Evolutionary conservation across 768 basidiomycete species (phyloP).

Genomic region (Xerocomellus amylosporus): DNA sequence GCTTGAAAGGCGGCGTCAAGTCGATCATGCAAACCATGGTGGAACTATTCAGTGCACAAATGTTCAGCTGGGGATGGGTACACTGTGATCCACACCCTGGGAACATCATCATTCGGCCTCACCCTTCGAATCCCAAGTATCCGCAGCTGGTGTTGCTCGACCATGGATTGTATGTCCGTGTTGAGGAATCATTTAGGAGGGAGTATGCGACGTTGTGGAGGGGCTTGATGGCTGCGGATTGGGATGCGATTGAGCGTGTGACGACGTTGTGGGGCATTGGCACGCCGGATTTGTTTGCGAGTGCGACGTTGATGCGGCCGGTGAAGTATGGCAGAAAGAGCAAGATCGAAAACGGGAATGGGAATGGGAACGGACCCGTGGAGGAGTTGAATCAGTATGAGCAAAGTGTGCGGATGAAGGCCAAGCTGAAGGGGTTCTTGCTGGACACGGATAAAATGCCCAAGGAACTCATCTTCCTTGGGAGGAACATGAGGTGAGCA

Average conservation of each 20-base stretch:
- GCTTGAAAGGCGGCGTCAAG: slow-evolving; percentile 56
- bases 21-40: slow-evolving; percentile 84
- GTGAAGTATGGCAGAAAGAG: slow-evolving; percentile 35
- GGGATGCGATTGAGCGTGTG: slow-evolving; percentile 47
- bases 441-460: slow-evolving; percentile 76
- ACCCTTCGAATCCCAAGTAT: slow-evolving; percentile 20
- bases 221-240: slow-evolving; percentile 56
- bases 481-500: slow-evolving; percentile 68
- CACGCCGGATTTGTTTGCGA: slow-evolving; percentile 69
- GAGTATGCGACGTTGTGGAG: slow-evolving; percentile 83
- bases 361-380: slow-evolving; percentile 8
- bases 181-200: slow-evolving; percentile 62
- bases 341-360: background rate
- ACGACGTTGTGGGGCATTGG: slow-evolving; percentile 67
- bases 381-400: slow-evolving; percentile 60
- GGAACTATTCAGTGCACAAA: slow-evolving; percentile 83
- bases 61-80: slow-evolving; percentile 91
- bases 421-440: slow-evolving; percentile 62
- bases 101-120: slow-evolving; percentile 70
- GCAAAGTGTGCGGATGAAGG: slow-evolving; percentile 64
- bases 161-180: slow-evolving; percentile 84
- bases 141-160: slow-evolving; percentile 83
- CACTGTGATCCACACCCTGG: slow-evolving; percentile 79
- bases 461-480: slow-evolving; percentile 70
- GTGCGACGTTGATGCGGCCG: slow-evolving; percentile 67